A percentile compares a stretch with the other conserved stretches of the same genome.
Conservation (phyloP, 1,284 basidiomycete species). For the Trichosporon sp. region DNA sequence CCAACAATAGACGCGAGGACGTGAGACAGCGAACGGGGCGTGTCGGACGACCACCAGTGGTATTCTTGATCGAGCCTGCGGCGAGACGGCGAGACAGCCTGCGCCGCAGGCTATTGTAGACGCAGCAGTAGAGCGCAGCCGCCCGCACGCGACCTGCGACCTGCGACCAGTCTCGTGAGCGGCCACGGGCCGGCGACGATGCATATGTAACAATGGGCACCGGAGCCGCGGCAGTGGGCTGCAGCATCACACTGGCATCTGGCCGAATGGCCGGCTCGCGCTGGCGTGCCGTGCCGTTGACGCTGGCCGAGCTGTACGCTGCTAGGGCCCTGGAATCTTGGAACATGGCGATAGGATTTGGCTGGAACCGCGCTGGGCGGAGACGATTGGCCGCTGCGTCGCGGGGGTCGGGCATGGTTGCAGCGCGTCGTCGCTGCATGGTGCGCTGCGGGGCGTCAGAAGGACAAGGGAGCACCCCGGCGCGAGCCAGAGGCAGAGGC, state of each 20-base stretch:
- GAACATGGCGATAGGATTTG: background rate
- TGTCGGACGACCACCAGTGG: background rate
- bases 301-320: no score
- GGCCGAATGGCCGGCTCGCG: background rate
- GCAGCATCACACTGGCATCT: background rate
- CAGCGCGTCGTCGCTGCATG: background rate
- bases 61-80: background rate
- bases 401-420: background rate
- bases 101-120: background rate
- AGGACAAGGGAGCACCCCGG: background rate
- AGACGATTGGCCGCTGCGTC: background rate
- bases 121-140: background rate
- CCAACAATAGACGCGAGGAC: constrained; percentile 10
- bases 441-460: background rate
- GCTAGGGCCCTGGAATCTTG: background rate
- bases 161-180: no score
- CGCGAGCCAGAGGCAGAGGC: background rate
- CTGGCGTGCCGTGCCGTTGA: background rate
- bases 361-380: background rate
- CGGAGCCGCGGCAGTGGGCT: background rate
- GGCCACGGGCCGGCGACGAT: no score
- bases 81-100: background rate
- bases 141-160: no score
- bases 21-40: background rate
- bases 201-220: background rate